phyloP scores from a whole-genome alignment of 352 stramenopile genomes.

The Globisporangium recalcitrans region DNA sequence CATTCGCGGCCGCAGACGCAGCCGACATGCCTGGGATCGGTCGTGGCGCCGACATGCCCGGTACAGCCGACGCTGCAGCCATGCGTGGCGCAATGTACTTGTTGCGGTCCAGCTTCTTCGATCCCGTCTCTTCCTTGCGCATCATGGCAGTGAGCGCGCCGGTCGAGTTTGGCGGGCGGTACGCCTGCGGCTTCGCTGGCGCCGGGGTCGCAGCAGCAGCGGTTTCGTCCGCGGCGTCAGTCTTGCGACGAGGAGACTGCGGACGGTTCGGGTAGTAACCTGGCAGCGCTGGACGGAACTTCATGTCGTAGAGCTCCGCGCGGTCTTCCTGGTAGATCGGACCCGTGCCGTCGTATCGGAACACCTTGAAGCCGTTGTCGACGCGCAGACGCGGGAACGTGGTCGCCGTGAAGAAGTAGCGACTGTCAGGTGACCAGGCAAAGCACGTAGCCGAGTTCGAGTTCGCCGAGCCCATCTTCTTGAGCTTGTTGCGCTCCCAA shows the following conservation, averaged over 20 bases:
- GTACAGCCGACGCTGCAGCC: slow-evolving; percentile 23
- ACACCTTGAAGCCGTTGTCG: slow-evolving; percentile 96
- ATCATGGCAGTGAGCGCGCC: slow-evolving; percentile 93
- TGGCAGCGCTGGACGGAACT: slow-evolving; percentile 71
- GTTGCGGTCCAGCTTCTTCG: slow-evolving; percentile 81
- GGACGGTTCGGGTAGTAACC: slow-evolving; percentile 87
- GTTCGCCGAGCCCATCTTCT: slow-evolving; percentile 88
- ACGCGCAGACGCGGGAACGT: slow-evolving; percentile 98
- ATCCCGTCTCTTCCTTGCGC: slow-evolving; percentile 77
- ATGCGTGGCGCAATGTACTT: slow-evolving; percentile 67
- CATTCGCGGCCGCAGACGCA: slow-evolving; percentile 12
- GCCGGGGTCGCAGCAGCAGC: slow-evolving; percentile 35
- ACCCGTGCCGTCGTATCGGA: slow-evolving; percentile 93
- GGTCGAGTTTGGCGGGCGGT: slow-evolving; percentile 81
- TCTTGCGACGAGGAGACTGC: slow-evolving; percentile 77
- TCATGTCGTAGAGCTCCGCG: slow-evolving; percentile 81
- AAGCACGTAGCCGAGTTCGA: slow-evolving; percentile 78
- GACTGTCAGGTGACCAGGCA: slow-evolving; percentile 92
- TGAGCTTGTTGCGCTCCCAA: slow-evolving; percentile 94
- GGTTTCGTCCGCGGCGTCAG: slow-evolving; percentile 22
- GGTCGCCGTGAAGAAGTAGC: slow-evolving; percentile 94
- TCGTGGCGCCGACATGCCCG: slow-evolving; percentile 41
- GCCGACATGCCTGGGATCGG: slow-evolving; percentile 60
- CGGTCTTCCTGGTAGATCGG: slow-evolving; percentile 84
- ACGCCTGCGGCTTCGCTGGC: slow-evolving; percentile 74